Evolutionary conservation across 495 filamentous ascomycete genomes (phyloP), one percentile per base, ranked within the genome.

Genomic region (Aspergillus nidulans): DNA sequence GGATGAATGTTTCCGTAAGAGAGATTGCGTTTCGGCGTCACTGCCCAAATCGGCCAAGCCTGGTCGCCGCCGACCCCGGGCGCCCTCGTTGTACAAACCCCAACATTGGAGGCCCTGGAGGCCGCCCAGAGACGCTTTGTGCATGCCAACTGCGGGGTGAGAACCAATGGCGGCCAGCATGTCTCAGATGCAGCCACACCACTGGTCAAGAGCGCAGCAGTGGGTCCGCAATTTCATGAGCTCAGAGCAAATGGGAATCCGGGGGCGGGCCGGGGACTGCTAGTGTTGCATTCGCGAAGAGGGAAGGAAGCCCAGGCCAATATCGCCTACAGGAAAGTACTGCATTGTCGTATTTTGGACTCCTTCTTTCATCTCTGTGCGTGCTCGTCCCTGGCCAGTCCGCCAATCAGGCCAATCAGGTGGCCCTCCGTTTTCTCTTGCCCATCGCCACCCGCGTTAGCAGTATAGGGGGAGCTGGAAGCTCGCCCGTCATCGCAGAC

Each of bases 241-340:
- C 32, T 20, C 23, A 40, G 52, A 55, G 40, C 57, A 58, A 60
- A 64, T 63, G 61, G 61, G 62, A 57, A 59, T 64, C 58, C 58
- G 62, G 62, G 62, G 62, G 58, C 58, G 62, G 62, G 48, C 58
- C 52, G 24, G 38, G 18, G 28, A 28, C 51, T 46, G 59, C 46
- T 30, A 36, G 25, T 15, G 40, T 46, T 48, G 55, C 43, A 44
- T 48, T 54, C 38, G 49, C 3, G 1, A 5, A 4, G 10, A 30
- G 26, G 10, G 26, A 30, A 30, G 10, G 26, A 4, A 10, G n/a
- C n/a, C n/a, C n/a, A n/a, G n/a, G n/a, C n/a, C n/a, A n/a, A n/a
- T n/a, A n/a, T n/a, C n/a, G n/a, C n/a, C n/a, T n/a, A n/a, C n/a
- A n/a, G n/a, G n/a, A n/a, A n/a, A n/a, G n/a, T n/a, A n/a, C n/a